Base-by-base conservation (phyloP, 495 filamentous ascomycete species). In the Physcia stellaris region DNA sequence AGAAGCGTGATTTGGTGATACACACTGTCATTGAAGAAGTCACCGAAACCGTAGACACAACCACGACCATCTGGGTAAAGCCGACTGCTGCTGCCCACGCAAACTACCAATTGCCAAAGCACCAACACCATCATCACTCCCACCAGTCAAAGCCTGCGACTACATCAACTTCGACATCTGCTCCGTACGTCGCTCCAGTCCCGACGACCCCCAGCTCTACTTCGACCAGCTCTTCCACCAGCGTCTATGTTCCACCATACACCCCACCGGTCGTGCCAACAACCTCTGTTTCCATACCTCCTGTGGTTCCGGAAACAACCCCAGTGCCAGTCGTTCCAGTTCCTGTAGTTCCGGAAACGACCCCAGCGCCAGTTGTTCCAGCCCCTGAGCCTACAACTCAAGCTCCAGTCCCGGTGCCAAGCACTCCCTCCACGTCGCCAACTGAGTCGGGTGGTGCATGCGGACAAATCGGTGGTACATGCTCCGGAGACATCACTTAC, bases 401-500 rank as follows among this genome's bases (percentile, higher is more conserved):
- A 1, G 20, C 30, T 15, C 4, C 23, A 18, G 37, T 38, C 28
- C 39, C 50, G 16, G 39, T 29, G n/a, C 28, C 31, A 26, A 18
- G 41, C 16, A 16, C 22, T 12, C 27, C 30, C 33, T 32, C 28
- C 16, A 37, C 30, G 24, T 26, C 37, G 13, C 31, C 29, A 22
- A 24, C 21, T 43, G 32, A 41, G 19, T 18, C 47, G 33, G 41
- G 37, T 22, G 47, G 54, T 43, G 50, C 51, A 39, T 49, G 37
- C 43, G 63, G 49, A 15, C 10, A 40, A 17, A 24, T 46, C 10
- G 32, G 35, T 32, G 46, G 63, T 32, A 21, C 43, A 29, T 69
- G 66, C 53, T 48, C 43, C 20, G 64, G 64, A 24, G 47, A 65
- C 24, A 50, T 62, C 26, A 70, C 67, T 36, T 67, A 52, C 54